These are phyloP conservation scores for Penicillium flavigenum DNA, from an alignment of 495 filamentous ascomycete species.

Conservation along the genomic window DNA sequence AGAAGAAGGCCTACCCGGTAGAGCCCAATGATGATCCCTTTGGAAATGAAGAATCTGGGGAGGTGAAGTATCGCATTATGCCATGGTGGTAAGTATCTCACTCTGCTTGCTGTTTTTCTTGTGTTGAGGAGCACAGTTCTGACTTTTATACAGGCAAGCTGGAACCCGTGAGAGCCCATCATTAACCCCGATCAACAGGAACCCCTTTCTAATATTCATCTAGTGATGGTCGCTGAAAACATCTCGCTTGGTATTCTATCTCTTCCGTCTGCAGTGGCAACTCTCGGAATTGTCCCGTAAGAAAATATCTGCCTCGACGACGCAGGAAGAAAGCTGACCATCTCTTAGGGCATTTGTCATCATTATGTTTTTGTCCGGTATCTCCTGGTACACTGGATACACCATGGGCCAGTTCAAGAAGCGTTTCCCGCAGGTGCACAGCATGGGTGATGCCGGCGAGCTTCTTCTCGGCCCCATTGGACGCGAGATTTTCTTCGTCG, in stretches of 20 bases:
- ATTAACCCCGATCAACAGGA: neutral
- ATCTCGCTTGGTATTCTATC: slow-evolving; percentile 61
- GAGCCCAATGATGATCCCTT: slow-evolving; percentile 32
- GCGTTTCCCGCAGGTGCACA: slow-evolving; percentile 58
- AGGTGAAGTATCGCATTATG: slow-evolving; percentile 41
- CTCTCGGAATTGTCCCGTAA: slow-evolving; percentile 52
- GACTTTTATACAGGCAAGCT: slow-evolving; percentile 22
- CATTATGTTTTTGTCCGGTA: slow-evolving; percentile 55
- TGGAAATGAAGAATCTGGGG: slow-evolving; percentile 36
- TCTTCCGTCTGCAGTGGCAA: slow-evolving; percentile 55
- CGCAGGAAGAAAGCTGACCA: neutral
- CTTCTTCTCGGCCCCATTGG: slow-evolving; percentile 58
- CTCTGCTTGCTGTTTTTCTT: neutral
- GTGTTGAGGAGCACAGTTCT: neutral
- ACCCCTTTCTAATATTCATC: slow-evolving; percentile 1
- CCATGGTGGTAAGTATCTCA: slow-evolving; percentile 36
- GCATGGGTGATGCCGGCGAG: slow-evolving; percentile 63
- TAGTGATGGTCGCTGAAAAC: slow-evolving; percentile 63
- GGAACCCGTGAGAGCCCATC: slow-evolving; percentile 26
- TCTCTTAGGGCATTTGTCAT: slow-evolving; percentile 11
- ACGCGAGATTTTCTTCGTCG: slow-evolving; percentile 55
- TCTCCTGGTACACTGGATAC: slow-evolving; percentile 60
- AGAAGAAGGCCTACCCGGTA: slow-evolving; percentile 21
- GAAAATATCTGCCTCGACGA: slow-evolving; percentile 32
- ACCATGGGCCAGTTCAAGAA: slow-evolving; percentile 68